Percentiles rank a stretch among this genome's conserved stretches.
Conservation (phyloP, 768 basidiomycete genomes). For the Sporobolomyces pararoseus region DNA sequence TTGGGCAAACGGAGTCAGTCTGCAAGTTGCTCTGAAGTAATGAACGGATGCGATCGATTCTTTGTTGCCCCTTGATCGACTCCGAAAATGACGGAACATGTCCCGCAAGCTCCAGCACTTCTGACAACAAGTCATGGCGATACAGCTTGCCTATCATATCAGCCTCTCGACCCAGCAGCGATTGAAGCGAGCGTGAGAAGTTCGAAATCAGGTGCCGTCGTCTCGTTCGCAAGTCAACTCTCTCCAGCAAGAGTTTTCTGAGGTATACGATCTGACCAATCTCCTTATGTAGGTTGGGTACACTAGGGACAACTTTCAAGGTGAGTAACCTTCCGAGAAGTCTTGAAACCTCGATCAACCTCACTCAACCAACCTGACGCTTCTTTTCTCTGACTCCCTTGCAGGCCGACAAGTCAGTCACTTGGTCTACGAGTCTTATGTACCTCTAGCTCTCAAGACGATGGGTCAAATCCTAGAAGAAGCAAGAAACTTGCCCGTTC, state of each 20-base stretch:
- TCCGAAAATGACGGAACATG: not conserved
- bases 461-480: conserved; percentile 37
- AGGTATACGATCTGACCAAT: not conserved
- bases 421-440: conserved; percentile 46
- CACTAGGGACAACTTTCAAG: conserved; percentile 79
- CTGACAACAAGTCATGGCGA: conserved; percentile 53
- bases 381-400: too few species aligned
- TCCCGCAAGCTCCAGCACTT: not conserved
- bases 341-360: too few species aligned
- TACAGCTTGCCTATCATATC: conserved; percentile 60
- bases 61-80: too few species aligned
- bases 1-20: too few species aligned
- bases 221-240: conserved; percentile 57
- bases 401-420: conserved; percentile 43
- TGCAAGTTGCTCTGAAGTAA: too few species aligned
- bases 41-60: too few species aligned
- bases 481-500: conserved; percentile 32
- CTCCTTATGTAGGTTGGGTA: conserved; percentile 58
- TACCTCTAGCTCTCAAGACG: conserved; percentile 45
- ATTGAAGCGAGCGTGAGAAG: conserved; percentile 65
- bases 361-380: not conserved
- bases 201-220: conserved; percentile 66
- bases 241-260: too few species aligned
- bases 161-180: conserved; percentile 57
- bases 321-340: conserved; percentile 49